Conservation (phyloP, 1,284 basidiomycete genomes). For the Ceraceosorus guamensis region DNA sequence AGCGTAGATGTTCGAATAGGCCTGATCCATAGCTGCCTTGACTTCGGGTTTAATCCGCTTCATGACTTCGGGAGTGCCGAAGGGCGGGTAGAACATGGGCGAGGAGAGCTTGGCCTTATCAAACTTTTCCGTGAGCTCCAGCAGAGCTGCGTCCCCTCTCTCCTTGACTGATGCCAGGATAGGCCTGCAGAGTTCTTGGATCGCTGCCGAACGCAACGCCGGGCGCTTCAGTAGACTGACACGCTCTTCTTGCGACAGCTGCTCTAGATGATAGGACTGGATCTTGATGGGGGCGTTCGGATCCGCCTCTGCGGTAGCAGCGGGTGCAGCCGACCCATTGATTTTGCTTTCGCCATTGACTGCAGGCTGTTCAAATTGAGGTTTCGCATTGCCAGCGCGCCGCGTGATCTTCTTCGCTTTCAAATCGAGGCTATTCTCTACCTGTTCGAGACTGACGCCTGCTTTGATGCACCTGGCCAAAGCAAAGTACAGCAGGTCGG, state of each 20-base stretch:
- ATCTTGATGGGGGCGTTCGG: conserved; percentile 52
- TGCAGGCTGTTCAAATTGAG: conserved; percentile 60
- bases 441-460: conserved; percentile 75
- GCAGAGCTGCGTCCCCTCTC: conserved; percentile 77
- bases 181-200: conserved; percentile 89
- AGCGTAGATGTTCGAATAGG: conserved; percentile 76
- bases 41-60: conserved; percentile 50
- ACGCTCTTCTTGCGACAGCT: conserved; percentile 58
- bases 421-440: conserved; percentile 74
- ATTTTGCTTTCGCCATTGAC: conserved; percentile 10
- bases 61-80: conserved; percentile 53
- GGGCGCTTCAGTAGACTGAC: conserved; percentile 74
- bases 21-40: conserved; percentile 76
- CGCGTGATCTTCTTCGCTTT: conserved; percentile 84
- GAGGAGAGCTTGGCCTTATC: conserved; percentile 69
- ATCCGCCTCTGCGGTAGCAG: conserved; percentile 34
- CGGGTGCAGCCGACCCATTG: conserved; percentile 8
- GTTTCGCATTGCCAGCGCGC: conserved; percentile 86
- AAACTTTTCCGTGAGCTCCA: conserved; percentile 86
- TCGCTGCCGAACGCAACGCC: conserved; percentile 83
- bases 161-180: conserved; percentile 81
- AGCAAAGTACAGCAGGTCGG: conserved; percentile 91
- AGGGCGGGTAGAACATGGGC: conserved; percentile 35
- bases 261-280: conserved; percentile 28
- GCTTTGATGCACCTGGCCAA: conserved; percentile 76